Percentiles rank a stretch among this genome's conserved stretches.
Conservation (phyloP, 2,329 filamentous ascomycete species). For the Fusarium algeriense region DNA sequence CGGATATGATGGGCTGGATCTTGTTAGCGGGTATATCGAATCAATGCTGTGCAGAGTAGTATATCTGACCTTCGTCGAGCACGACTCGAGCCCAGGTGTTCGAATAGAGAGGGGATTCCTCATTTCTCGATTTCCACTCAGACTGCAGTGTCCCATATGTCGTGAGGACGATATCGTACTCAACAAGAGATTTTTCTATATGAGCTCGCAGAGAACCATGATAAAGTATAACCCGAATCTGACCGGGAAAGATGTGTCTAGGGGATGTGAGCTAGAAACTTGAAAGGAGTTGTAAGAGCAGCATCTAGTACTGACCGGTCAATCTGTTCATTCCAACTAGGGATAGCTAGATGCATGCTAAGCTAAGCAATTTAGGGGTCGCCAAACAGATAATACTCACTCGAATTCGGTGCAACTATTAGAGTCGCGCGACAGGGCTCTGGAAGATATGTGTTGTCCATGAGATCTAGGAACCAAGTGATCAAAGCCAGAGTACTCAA, state of each 20-base stretch:
- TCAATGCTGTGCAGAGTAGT: accelerated
- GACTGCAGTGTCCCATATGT: neutral
- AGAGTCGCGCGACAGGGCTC: neutral
- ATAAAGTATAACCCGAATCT: neutral
- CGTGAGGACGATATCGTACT: neutral
- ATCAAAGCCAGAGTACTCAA: neutral
- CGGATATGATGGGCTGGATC: neutral
- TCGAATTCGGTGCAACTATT: neutral
- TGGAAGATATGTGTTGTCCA: accelerated
- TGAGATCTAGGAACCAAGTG: neutral
- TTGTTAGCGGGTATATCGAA: neutral
- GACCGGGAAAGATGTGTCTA: neutral
- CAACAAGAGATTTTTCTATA: neutral
- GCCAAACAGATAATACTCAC: neutral
- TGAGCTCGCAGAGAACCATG: neutral
- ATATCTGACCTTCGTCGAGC: neutral
- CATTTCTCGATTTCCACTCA: neutral
- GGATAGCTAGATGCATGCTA: neutral
- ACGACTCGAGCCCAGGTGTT: neutral
- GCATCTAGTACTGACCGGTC: accelerated
- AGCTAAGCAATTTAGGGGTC: accelerated
- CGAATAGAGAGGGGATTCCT: neutral
- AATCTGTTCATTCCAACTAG: neutral
- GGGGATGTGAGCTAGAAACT: accelerated
- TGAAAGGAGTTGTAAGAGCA: accelerated